phyloP scores from a whole-genome alignment of 257 asterid species.

The Rehmannia glutinosa region DNA sequence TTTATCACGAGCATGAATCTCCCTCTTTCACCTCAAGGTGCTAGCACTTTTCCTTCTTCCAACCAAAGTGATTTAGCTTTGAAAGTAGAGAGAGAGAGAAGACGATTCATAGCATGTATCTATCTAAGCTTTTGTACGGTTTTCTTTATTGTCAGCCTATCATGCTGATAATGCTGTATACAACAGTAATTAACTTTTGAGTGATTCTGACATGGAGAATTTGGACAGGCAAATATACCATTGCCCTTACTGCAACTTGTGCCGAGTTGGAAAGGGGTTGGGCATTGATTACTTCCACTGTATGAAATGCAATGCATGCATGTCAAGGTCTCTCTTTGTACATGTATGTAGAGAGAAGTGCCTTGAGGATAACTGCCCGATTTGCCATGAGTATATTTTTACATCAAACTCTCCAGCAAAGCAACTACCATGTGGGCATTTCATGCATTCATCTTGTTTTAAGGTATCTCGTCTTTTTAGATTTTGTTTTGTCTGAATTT shows the following conservation, averaged over 20 bases:
- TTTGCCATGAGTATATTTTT: constrained; percentile 78
- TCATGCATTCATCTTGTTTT: constrained; percentile 89
- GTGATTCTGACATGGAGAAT: constrained; percentile 32
- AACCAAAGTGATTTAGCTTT: too few relatives aligned
- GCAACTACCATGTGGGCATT: constrained; percentile 85
- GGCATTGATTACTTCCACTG: constrained; percentile 84
- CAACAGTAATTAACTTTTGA: not conserved
- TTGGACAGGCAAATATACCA: constrained; percentile 77
- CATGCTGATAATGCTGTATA: not conserved
- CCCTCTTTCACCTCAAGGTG: too few relatives aligned
- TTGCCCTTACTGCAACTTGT: constrained; percentile 92
- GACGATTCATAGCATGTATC: too few relatives aligned
- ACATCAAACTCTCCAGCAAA: constrained; percentile 76
- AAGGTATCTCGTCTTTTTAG: constrained; percentile 41
- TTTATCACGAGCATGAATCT: too few relatives aligned
- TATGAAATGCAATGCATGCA: constrained; percentile 94
- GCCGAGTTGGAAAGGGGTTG: constrained; percentile 85
- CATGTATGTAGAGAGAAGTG: constrained; percentile 83
- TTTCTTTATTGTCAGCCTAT: too few relatives aligned
- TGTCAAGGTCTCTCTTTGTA: constrained; percentile 57
- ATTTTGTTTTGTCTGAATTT: not conserved
- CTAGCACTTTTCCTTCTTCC: too few relatives aligned
- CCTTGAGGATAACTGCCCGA: constrained; percentile 85
- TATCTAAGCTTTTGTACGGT: too few relatives aligned
- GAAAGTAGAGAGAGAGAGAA: too few relatives aligned